Base-by-base conservation (phyloP, 176 grass and related monocot species). In the Phragmites australis region DNA sequence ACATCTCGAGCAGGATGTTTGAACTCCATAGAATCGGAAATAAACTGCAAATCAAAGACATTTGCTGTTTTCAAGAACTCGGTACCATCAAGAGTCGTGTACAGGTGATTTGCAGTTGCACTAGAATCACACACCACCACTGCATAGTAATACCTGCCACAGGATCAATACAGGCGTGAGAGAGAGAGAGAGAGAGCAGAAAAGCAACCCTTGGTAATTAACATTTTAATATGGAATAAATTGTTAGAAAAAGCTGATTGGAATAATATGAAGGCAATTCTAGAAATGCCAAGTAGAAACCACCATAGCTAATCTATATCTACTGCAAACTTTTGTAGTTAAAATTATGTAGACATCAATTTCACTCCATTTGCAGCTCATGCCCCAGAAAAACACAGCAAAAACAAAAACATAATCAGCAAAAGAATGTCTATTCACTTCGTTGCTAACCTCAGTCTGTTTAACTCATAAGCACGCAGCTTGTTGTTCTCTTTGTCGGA, bases 121-220 rank as follows among this genome's bases (percentile, higher is more conserved):
- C 77, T 90, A 70, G 92, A 94, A 91, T 97, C 94, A 81, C 89
- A 94, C 18, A 92, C 83, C 23, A 92, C 92, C 79, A 91, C 86
- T 60, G 94, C 94, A 87, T 80, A 89, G 81, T 94, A 97, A 75
- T 97, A 97, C 87, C 91, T 97, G 82, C 72, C 92, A 23, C 9
- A 81, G 72, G 30, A 75, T 47, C 11, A 32, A 31, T 8, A 59
- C 26, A 74, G 1, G 26, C 56, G 61, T 69, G 21, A 82, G 63
- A 52, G 16, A 26, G 11, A 6, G 27, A 78, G 55, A 50, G 18
- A 74, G 16, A 16, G 16, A 60, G 16, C 10, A 3, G n/a, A n/a
- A 68, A 29, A n/a, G 17, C 6, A 50, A 71, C 5, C 53, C 11
- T 75, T 80, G 32, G 22, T 23, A 68, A 62, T 41, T 59, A 74